Percentiles rank a stretch among this genome's conserved stretches.
Evolutionary conservation across 2,329 filamentous ascomycete genomes (phyloP).

Genomic region (Monilinia fructicola): DNA sequence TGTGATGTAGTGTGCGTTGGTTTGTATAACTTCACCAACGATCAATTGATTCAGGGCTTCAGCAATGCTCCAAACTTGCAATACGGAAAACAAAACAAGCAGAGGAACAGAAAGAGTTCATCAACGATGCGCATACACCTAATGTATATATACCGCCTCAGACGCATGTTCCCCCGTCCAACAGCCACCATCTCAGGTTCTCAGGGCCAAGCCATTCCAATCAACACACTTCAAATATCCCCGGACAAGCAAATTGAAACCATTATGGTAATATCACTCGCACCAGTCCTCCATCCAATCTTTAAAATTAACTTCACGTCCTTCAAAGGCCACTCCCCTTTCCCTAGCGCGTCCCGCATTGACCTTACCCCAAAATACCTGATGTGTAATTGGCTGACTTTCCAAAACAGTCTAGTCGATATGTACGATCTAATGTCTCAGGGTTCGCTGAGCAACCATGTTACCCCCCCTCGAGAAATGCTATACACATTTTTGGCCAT

Average conservation of each 20-base stretch:
- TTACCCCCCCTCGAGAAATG: neutral
- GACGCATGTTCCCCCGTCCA: neutral
- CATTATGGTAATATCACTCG: neutral
- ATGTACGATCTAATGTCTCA: conserved; percentile 6
- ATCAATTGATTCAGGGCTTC: neutral
- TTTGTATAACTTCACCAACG: conserved; percentile 2
- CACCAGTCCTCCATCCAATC: conserved; percentile 2
- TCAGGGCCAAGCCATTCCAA: conserved; percentile 6
- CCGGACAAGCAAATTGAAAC: conserved; percentile 2
- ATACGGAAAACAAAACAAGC: neutral
- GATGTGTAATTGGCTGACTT: neutral
- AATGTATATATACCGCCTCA: neutral
- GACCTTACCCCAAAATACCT: neutral
- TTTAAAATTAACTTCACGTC: neutral
- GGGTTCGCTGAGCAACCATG: conserved; percentile 15
- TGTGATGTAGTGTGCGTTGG: neutral
- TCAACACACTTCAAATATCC: conserved; percentile 1
- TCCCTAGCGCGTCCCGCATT: neutral
- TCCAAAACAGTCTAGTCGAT: neutral
- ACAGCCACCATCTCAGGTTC: conserved; percentile 1
- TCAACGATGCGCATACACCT: neutral
- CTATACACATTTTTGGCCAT: neutral
- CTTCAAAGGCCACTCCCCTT: neutral
- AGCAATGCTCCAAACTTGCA: neutral
- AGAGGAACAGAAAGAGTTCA: neutral